A percentile compares a stretch with the other conserved stretches of the same genome.
phyloP scores from a whole-genome alignment of 2,329 filamentous ascomycete species.

The Chrysosporium keratinophilum region DNA sequence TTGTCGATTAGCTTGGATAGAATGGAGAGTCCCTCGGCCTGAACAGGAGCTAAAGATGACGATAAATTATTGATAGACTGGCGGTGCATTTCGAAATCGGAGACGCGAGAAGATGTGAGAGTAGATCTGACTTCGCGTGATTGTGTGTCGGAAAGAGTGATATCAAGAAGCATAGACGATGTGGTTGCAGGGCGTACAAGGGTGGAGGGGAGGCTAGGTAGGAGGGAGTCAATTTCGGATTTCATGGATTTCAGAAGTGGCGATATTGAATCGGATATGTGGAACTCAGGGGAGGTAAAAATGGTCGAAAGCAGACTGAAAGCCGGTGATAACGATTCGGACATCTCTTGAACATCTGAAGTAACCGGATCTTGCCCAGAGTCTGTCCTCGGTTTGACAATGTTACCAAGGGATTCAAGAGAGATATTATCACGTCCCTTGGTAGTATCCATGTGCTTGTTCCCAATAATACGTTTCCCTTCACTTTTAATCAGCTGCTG shows the following conservation, averaged over 20 bases:
- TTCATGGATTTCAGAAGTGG: slow-evolving; percentile 28
- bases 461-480: slow-evolving; percentile 8
- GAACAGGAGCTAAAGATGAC: slow-evolving; percentile 33
- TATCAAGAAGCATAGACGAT: slow-evolving; percentile 35
- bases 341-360: slow-evolving; percentile 20
- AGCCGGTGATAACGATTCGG: slow-evolving; percentile 32
- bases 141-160: slow-evolving; percentile 24
- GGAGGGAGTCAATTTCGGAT: slow-evolving; percentile 27
- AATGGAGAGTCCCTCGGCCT: slow-evolving; percentile 36
- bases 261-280: slow-evolving; percentile 23
- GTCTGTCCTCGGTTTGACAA: slow-evolving; percentile 20
- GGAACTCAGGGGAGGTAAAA: slow-evolving; percentile 34
- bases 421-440: neutral
- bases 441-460: neutral
- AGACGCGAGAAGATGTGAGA: slow-evolving; percentile 20
- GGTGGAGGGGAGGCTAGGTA: slow-evolving; percentile 25
- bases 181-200: slow-evolving; percentile 33
- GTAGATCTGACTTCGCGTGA: slow-evolving; percentile 21
- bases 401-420: slow-evolving; percentile 29
- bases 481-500: slow-evolving; percentile 35
- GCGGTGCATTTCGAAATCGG: slow-evolving; percentile 33
- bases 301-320: slow-evolving; percentile 37
- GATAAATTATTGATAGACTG: slow-evolving; percentile 33
- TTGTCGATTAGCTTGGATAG: slow-evolving; percentile 32
- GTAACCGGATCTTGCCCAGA: slow-evolving; percentile 3